Conservation (phyloP, 164 flowering plant species). For the Aristolochia fimbriata region DNA sequence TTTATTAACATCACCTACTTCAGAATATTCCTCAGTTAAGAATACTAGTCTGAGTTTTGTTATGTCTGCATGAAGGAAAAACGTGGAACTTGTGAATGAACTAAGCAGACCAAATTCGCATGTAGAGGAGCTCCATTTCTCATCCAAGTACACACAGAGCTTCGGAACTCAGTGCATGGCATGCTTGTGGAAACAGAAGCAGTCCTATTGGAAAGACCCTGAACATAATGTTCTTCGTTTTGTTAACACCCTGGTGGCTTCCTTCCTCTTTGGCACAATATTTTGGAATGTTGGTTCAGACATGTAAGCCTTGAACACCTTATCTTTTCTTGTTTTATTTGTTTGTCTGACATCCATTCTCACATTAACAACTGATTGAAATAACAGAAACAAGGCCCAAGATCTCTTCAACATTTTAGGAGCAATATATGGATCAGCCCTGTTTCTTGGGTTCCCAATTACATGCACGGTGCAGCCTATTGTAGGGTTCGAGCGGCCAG, state of each 20-base stretch:
- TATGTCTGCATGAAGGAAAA: slow-evolving; percentile 27
- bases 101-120: slow-evolving; percentile 48
- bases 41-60: background rate
- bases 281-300: slow-evolving; percentile 67
- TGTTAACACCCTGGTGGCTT: slow-evolving; percentile 51
- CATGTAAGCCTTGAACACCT: slow-evolving; percentile 25
- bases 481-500: slow-evolving; percentile 72
- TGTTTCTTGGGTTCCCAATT: slow-evolving; percentile 66
- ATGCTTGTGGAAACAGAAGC: slow-evolving; percentile 84
- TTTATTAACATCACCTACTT: background rate
- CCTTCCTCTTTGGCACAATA: slow-evolving; percentile 63
- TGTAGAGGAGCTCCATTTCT: slow-evolving; percentile 48
- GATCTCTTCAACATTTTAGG: slow-evolving; percentile 39
- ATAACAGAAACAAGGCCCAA: slow-evolving; percentile 7
- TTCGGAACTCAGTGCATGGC: slow-evolving; percentile 55
- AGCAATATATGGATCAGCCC: slow-evolving; percentile 58
- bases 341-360: slow-evolving; percentile 25
- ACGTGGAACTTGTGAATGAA: slow-evolving; percentile 46
- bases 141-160: slow-evolving; percentile 48
- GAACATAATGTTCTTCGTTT: slow-evolving; percentile 66
- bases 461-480: slow-evolving; percentile 69
- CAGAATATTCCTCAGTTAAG: background rate
- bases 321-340: background rate
- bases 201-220: slow-evolving; percentile 92
- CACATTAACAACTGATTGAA: background rate